Base-by-base conservation (phyloP, 2,329 filamentous ascomycete species). In the Fusarium irregulare region DNA sequence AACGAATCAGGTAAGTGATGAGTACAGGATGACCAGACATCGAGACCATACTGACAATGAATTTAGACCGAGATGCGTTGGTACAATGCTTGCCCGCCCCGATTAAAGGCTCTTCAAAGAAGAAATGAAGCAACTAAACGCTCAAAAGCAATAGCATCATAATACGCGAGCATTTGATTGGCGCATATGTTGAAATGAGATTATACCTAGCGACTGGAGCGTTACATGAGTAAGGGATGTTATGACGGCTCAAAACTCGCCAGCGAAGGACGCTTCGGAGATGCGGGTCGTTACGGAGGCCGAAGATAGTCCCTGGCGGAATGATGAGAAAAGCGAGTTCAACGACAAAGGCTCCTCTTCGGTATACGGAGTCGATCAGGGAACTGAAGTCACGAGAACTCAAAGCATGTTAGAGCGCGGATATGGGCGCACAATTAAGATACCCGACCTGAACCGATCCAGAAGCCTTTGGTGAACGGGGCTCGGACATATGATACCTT, bases 1-100 rank as follows among this genome's bases (percentile, higher is more conserved):
- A 90, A 86, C 47, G 91, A 93, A 77, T 83, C 86, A 75, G 91
- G 92, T 94, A 80, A 83, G 91, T 85, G 54, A 27, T 20, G 21
- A 30, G 12, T n/a, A 42, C 20, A 41, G 21, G 18, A 37, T 9
- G 40, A 16, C 18, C 9, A 12, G 32, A 30, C 7, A 23, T 14
- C 34, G 12, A 34, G 10, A 14, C 51, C 55, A 32, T 21, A 21
- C 66, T 79, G 74, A 78, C 75, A 42, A 46, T 41, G 44, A 45
- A 46, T 46, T 44, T 66, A 89, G 87, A 89, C 73, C 86, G 87
- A 72, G 86, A 89, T 64, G 82, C 81, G 32, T 79, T 89, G 47
- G 80, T 80, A 54, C 76, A 82, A 60, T 84, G 83, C 57, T 80
- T 89, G 42, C 87, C 87, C n/a, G 87, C 87, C 6, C 82, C 86